These are phyloP conservation scores for Hypoxylon rubiginosum DNA, from an alignment of 2,329 filamentous ascomycete species.

Conservation along the genomic window DNA sequence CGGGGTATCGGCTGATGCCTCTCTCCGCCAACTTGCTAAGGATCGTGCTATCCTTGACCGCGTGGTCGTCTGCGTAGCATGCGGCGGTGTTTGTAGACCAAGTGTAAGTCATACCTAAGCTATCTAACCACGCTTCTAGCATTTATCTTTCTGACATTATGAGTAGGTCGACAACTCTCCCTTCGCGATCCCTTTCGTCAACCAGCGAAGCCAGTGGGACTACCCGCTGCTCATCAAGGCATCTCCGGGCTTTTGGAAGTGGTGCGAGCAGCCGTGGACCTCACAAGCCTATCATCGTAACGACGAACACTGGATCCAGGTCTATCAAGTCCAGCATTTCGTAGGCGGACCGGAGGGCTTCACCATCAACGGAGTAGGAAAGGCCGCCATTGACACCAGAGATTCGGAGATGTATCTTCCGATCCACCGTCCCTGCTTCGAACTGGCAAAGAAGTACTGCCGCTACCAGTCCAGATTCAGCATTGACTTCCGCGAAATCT, in stretches of 20 bases:
- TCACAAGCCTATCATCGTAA: not conserved
- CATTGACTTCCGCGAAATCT: slow-evolving; percentile 37
- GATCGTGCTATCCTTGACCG: not conserved
- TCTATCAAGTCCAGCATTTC: slow-evolving; percentile 11
- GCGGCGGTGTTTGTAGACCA: slow-evolving; percentile 39
- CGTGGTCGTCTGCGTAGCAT: slow-evolving; percentile 41
- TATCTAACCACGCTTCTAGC: not conserved
- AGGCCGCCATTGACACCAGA: slow-evolving; percentile 21
- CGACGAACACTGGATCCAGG: slow-evolving; percentile 10
- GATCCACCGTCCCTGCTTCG: slow-evolving; percentile 38
- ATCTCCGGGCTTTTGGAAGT: slow-evolving; percentile 26
- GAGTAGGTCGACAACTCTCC: slow-evolving; percentile 2
- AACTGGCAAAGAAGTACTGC: slow-evolving; percentile 38
- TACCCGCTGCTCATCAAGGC: slow-evolving; percentile 32
- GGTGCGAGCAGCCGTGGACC: slow-evolving; percentile 19
- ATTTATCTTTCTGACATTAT: slow-evolving; percentile 9
- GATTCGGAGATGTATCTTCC: slow-evolving; percentile 38
- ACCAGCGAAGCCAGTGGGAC: slow-evolving; percentile 32
- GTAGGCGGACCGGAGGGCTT: slow-evolving; percentile 27
- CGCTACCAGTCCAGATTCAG: slow-evolving; percentile 25
- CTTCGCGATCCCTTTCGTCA: too few species aligned
- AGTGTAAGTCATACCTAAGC: slow-evolving; percentile 23
- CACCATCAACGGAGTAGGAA: not conserved
- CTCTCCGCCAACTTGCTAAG: too few species aligned
- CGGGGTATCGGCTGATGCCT: too few species aligned